These are phyloP conservation scores for Mycena sp. DNA, from an alignment of 1,284 basidiomycete species.

Conservation along the genomic window DNA sequence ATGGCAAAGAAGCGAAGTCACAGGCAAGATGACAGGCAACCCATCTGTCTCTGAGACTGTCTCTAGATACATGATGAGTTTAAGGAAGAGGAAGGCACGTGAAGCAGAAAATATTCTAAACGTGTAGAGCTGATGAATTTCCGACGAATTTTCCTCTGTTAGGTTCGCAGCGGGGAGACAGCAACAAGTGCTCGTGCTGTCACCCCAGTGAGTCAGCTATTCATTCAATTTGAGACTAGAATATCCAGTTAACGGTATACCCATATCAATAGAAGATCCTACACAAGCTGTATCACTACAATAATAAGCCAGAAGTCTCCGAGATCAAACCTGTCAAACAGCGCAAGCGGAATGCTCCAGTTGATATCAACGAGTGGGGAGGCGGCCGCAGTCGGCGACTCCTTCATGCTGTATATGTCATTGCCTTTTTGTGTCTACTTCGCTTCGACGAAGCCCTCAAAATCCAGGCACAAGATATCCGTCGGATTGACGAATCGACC, in stretches of 20 bases:
- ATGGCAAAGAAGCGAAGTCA: constrained; percentile 38
- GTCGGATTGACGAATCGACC: too few relatives aligned
- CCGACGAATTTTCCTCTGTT: background rate
- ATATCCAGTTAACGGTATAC: too few relatives aligned
- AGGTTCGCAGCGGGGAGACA: constrained; percentile 39
- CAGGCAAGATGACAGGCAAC: constrained; percentile 38
- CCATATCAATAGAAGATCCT: constrained; percentile 36
- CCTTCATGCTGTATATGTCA: too few relatives aligned
- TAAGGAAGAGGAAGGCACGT: constrained; percentile 41
- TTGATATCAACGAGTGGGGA: constrained; percentile 31
- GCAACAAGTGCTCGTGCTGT: constrained; percentile 42
- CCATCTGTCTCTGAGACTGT: constrained; percentile 43
- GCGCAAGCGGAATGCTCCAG: constrained; percentile 8
- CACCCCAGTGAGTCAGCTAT: constrained; percentile 34
- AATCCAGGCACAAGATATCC: too few relatives aligned
- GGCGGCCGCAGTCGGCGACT: constrained; percentile 33
- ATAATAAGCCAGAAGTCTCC: constrained; percentile 32
- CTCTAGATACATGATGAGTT: constrained; percentile 44
- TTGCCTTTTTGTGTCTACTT: too few relatives aligned
- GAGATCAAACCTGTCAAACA: constrained; percentile 24
- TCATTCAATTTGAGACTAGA: too few relatives aligned
- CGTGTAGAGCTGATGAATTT: too few relatives aligned
- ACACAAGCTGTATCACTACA: constrained; percentile 35
- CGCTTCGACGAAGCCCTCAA: too few relatives aligned
- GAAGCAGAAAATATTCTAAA: background rate